Evolutionary conservation across 1,139 yeast species (phyloP).

Genomic region (Ogataea hybrid): DNA sequence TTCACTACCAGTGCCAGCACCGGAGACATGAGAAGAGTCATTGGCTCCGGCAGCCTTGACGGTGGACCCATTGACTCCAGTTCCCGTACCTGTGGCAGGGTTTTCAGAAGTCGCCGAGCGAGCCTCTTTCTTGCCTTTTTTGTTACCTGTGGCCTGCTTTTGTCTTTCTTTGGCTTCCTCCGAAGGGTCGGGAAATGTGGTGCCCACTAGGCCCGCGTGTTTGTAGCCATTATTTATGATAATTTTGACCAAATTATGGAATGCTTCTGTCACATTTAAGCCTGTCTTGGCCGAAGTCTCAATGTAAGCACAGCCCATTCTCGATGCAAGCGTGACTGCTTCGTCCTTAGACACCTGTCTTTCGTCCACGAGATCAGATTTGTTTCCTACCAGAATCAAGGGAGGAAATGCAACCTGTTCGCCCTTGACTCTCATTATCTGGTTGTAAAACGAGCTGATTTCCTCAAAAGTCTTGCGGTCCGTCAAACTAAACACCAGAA

Average conservation of each 20-base stretch:
- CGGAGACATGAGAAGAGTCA: constrained; percentile 6
- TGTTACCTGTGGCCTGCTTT: constrained; percentile 5
- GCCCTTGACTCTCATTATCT: constrained; percentile 86
- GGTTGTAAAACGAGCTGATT: constrained; percentile 78
- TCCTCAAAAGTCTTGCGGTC: constrained; percentile 84
- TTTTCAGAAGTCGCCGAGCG: constrained; percentile 1
- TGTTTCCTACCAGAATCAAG: constrained; percentile 86
- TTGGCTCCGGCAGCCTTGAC: constrained; percentile 2
- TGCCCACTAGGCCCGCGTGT: constrained; percentile 28
- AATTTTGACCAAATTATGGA: constrained; percentile 68
- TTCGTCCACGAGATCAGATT: constrained; percentile 75
- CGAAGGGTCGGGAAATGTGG: constrained; percentile 26
- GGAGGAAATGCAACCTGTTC: constrained; percentile 60
- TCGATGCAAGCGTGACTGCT: constrained; percentile 77
- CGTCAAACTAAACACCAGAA: constrained; percentile 86
- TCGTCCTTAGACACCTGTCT: constrained; percentile 77
- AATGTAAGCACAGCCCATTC: constrained; percentile 88
- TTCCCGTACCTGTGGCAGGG: constrained; percentile 1
- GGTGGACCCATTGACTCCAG: constrained; percentile 4
- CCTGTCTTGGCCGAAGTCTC: constrained; percentile 93
- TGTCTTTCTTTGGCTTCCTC: constrained; percentile 23
- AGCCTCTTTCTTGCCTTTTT: constrained; percentile 13
- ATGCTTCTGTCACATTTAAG: constrained; percentile 88
- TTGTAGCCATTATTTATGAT: constrained; percentile 24
- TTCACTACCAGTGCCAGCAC: constrained; percentile 15